Percentiles rank a stretch among this genome's conserved stretches.
phyloP scores from a whole-genome alignment of 1,284 basidiomycete genomes.

The Pseudozyma pruni region DNA sequence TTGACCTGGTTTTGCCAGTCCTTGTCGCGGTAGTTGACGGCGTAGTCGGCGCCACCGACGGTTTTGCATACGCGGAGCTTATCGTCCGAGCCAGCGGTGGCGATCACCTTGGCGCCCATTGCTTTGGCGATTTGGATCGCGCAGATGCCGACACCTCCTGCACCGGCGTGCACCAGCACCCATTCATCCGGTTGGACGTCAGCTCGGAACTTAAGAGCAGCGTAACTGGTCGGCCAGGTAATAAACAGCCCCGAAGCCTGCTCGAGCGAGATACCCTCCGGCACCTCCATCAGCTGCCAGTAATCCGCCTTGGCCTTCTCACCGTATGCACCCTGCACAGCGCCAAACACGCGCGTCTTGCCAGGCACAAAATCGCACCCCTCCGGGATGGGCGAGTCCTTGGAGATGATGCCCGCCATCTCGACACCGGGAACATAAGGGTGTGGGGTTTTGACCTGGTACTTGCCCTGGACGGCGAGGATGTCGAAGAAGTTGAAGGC shows the following conservation, averaged over 20 bases:
- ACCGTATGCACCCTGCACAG: constrained; percentile 81
- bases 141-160: constrained; percentile 84
- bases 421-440: constrained; percentile 70
- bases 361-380: constrained; percentile 84
- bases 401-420: constrained; percentile 82
- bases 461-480: constrained; percentile 59
- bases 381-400: constrained; percentile 80
- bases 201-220: constrained; percentile 55
- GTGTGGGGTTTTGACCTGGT: constrained; percentile 61
- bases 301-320: constrained; percentile 70
- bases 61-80: constrained; percentile 58
- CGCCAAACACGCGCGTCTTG: constrained; percentile 87
- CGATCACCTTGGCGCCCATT: constrained; percentile 62
- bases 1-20: constrained; percentile 63
- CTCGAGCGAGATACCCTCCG: constrained; percentile 75
- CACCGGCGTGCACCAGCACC: constrained; percentile 62
- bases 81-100: constrained; percentile 57
- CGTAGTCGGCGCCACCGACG: constrained; percentile 58
- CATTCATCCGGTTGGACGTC: constrained; percentile 55
- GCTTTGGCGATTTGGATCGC: constrained; percentile 65
- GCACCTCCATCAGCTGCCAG: constrained; percentile 74
- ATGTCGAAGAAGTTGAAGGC: constrained; percentile 64
- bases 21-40: constrained; percentile 61
- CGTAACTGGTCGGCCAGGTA: constrained; percentile 63
- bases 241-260: constrained; percentile 72